Evolutionary conservation across 768 basidiomycete genomes (phyloP).

Genomic region (Suillus lakei): DNA sequence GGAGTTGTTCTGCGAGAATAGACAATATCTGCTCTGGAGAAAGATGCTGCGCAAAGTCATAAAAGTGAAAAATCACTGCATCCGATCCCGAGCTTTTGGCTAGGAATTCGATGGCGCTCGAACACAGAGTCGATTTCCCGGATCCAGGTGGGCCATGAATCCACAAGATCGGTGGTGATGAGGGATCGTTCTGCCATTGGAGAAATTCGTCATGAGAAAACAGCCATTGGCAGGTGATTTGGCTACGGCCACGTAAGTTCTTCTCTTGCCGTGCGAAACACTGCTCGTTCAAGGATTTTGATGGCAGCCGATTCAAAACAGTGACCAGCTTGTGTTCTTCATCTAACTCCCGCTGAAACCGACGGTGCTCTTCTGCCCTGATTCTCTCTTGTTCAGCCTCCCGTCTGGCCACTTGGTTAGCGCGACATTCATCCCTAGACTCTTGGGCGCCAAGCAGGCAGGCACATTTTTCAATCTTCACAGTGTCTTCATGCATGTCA

Average conservation of each 20-base stretch:
- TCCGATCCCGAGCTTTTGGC: not conserved
- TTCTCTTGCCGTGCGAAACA: too few species aligned
- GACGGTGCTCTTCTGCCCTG: too few species aligned
- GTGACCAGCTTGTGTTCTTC: too few species aligned
- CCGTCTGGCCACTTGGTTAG: too few species aligned
- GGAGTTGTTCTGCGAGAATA: too few species aligned
- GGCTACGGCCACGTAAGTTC: not conserved
- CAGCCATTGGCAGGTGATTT: not conserved
- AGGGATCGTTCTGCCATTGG: not conserved
- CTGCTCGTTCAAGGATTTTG: too few species aligned
- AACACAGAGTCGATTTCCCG: conserved; percentile 3
- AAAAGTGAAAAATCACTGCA: not conserved
- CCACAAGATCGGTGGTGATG: not conserved
- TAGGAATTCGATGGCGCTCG: not conserved
- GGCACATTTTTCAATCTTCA: not conserved
- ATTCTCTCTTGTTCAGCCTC: too few species aligned
- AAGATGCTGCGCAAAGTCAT: conserved; percentile 4
- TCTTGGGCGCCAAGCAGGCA: not conserved
- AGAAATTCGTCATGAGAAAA: not conserved
- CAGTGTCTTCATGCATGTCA: not conserved
- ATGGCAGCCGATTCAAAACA: too few species aligned
- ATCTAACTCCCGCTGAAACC: too few species aligned
- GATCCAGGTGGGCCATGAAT: not conserved
- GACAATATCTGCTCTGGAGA: too few species aligned
- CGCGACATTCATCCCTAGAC: not conserved